Conservation (phyloP, 2,329 filamentous ascomycete species). For the Talaromyces pinophilus region DNA sequence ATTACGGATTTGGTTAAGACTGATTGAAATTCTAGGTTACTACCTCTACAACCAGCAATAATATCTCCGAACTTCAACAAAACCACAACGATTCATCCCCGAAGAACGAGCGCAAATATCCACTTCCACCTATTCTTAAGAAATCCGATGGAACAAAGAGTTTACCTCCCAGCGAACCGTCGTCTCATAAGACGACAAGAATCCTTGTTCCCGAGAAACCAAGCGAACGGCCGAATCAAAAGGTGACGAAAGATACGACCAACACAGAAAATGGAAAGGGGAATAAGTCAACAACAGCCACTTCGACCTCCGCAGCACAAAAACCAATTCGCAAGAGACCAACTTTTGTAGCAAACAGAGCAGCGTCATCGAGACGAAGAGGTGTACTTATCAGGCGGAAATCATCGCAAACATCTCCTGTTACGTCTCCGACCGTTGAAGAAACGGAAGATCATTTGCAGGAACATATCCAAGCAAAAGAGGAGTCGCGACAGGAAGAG, state of each 20-base stretch:
- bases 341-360: slow-evolving; percentile 32
- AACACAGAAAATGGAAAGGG: slow-evolving; percentile 6
- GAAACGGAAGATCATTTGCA: slow-evolving; percentile 3
- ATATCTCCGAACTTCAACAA: not conserved
- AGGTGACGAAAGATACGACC: slow-evolving; percentile 29
- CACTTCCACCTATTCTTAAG: slow-evolving; percentile 43
- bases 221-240: slow-evolving; percentile 30
- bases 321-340: slow-evolving; percentile 34
- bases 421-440: slow-evolving; percentile 19
- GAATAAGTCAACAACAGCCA: not conserved
- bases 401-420: slow-evolving; percentile 38
- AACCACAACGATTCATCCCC: not conserved
- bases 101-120: slow-evolving; percentile 23
- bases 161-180: slow-evolving; percentile 20
- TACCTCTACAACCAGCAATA: not conserved
- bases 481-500: not conserved
- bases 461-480: not conserved
- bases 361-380: slow-evolving; percentile 33
- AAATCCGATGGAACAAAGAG: slow-evolving; percentile 35
- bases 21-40: not conserved
- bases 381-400: slow-evolving; percentile 39
- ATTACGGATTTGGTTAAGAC: not conserved
- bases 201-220: slow-evolving; percentile 32
- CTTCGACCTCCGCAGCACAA: not conserved
- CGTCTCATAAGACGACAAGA: slow-evolving; percentile 35